Conservation (phyloP, 768 basidiomycete genomes). For the Clavulina sp. region DNA sequence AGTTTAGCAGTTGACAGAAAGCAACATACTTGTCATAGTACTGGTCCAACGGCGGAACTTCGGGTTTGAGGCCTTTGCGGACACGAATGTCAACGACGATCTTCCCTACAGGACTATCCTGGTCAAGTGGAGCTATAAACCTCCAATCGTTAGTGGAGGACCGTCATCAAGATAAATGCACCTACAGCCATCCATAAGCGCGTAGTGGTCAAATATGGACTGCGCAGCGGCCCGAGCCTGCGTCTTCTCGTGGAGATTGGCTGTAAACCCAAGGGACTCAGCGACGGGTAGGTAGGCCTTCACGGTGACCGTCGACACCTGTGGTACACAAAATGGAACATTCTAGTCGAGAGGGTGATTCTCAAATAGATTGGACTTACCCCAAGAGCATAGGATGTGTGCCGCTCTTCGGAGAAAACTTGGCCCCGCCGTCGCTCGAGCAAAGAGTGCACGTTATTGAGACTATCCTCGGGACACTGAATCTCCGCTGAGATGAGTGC, state of each 20-base stretch:
- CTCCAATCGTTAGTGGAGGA: slow-evolving; percentile 2
- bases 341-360: neutral
- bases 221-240: slow-evolving; percentile 98
- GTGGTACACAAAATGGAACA: neutral
- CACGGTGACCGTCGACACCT: slow-evolving; percentile 95
- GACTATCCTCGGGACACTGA: slow-evolving; percentile 92
- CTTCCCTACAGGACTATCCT: slow-evolving; percentile 80
- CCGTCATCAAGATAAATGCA: slow-evolving; percentile 9
- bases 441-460: slow-evolving; percentile 89
- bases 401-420: slow-evolving; percentile 94
- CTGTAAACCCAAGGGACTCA: slow-evolving; percentile 96
- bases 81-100: slow-evolving; percentile 64
- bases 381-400: slow-evolving; percentile 70
- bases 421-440: slow-evolving; percentile 96
- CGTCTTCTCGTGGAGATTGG: slow-evolving; percentile 80
- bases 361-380: neutral
- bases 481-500: slow-evolving; percentile 72
- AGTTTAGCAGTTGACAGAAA: too few species aligned
- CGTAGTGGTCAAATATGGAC: slow-evolving; percentile 85
- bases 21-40: slow-evolving; percentile 98
- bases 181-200: slow-evolving; percentile 64
- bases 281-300: slow-evolving; percentile 88
- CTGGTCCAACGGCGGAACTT: slow-evolving; percentile 68
- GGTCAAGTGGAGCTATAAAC: slow-evolving; percentile 49
- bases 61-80: slow-evolving; percentile 95